Base-by-base conservation (phyloP, 257 asterid species). In the Striga asiatica region DNA sequence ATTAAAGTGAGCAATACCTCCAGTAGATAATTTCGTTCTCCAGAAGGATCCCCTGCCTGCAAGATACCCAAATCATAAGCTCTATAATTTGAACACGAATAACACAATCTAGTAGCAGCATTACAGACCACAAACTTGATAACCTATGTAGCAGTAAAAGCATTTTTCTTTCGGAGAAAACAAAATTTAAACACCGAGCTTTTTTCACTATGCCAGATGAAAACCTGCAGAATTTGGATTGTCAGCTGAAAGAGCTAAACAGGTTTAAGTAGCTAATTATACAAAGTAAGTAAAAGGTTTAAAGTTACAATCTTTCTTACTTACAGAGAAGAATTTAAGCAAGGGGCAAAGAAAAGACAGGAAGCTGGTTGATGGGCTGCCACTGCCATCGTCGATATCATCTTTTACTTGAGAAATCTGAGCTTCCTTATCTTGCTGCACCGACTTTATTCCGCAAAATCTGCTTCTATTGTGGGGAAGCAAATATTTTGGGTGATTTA, bases 11-110 rank as follows among this genome's bases (percentile, higher is more conserved):
- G 31, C 14, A 21, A 19, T 9, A 27, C 95, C 82, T 39, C 95
- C 42, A 85, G 21, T 4, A 73, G 28, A 56, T 76, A 78, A 69
- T 80, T 85, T 12, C 95, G 45, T 35, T 76, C 83, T 56, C 41
- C 61, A 17, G 94, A 82, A 34, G 95, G 95, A 71, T 82, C 95
- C 39, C 85, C 85, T 28, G 85, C 82, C 94, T 85, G 70, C 67
- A 62, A 64, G 60, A 59, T 6, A 39, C 29, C 60, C 29, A 61
- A 13, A n/a, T n/a, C n/a, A n/a, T n/a, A n/a, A n/a, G n/a, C n/a
- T n/a, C 21, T 41, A 32, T 1, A 39, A 39, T 32, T 25, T 21
- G 19, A 50, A 45, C 17, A 47, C 9, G 45, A 53, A 45, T 5
- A n/a, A 31, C 18, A 45, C 49, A 53, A 37, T 52, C 34, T 31